phyloP scores from a whole-genome alignment of 306 rosid species.

The Malus orientalis region DNA sequence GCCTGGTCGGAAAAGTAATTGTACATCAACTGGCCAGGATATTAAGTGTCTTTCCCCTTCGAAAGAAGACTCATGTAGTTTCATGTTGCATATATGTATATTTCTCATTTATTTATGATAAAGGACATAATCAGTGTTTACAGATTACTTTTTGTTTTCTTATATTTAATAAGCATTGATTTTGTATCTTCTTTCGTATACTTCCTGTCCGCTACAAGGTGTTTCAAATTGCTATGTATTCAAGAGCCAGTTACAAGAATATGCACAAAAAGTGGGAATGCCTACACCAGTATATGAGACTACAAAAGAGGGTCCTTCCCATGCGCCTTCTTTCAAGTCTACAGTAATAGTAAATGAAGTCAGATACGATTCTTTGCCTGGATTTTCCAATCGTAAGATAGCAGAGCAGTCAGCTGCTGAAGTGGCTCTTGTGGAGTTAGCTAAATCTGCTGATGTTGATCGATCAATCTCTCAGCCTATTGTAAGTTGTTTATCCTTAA shows the following conservation, averaged over 20 bases:
- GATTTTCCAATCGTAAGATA: constrained; percentile 75
- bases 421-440: constrained; percentile 73
- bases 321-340: constrained; percentile 75
- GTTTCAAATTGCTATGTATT: constrained; percentile 89
- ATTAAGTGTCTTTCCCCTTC: neutral
- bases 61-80: neutral
- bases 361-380: constrained; percentile 63
- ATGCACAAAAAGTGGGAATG: constrained; percentile 76
- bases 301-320: constrained; percentile 85
- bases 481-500: constrained; percentile 43
- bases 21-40: neutral
- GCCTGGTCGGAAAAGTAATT: neutral
- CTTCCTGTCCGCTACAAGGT: constrained; percentile 29
- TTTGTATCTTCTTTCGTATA: neutral
- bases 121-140: neutral
- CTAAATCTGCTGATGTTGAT: constrained; percentile 49
- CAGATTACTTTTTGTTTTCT: neutral
- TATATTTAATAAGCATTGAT: neutral
- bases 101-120: neutral
- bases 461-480: constrained; percentile 59
- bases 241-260: constrained; percentile 90
- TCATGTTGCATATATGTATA: neutral
- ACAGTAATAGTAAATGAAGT: constrained; percentile 54
- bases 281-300: constrained; percentile 89
- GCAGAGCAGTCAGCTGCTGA: constrained; percentile 98